Conservation (phyloP, 1,284 basidiomycete species). For the Ustilago crameri region DNA sequence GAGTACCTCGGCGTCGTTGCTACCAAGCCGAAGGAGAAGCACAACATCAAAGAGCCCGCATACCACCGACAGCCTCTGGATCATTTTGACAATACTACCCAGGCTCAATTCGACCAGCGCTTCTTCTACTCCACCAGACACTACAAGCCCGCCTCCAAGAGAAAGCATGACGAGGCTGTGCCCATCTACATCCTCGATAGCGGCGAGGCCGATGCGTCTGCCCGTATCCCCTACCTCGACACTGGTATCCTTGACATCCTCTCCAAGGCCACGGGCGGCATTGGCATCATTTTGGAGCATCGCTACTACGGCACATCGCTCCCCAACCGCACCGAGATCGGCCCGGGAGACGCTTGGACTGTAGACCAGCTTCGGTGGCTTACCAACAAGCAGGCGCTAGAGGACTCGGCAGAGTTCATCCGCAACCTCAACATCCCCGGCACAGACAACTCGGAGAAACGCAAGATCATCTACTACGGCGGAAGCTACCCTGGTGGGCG, state of each 20-base stretch:
- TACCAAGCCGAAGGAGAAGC: constrained; percentile 10
- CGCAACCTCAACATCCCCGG: constrained; percentile 79
- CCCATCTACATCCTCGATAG: constrained; percentile 68
- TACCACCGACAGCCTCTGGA: constrained; percentile 84
- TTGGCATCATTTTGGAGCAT: constrained; percentile 83
- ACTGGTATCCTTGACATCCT: constrained; percentile 85
- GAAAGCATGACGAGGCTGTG: constrained; percentile 72
- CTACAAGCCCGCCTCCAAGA: constrained; percentile 82
- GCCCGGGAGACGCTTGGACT: constrained; percentile 68
- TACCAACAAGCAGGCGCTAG: constrained; percentile 85
- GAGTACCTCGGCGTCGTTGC: constrained; percentile 13
- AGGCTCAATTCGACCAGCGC: constrained; percentile 71
- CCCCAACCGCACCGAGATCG: constrained; percentile 80
- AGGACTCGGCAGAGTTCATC: constrained; percentile 94
- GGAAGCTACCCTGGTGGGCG: constrained; percentile 86
- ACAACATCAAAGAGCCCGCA: constrained; percentile 37
- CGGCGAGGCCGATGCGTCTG: constrained; percentile 66
- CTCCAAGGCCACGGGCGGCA: constrained; percentile 81
- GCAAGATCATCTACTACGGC: constrained; percentile 89
- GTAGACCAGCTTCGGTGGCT: constrained; percentile 77
- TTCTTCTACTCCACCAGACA: constrained; percentile 91
- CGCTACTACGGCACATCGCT: constrained; percentile 76
- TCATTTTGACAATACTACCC: constrained; percentile 71
- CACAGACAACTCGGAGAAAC: constrained; percentile 73
- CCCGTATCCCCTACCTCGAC: constrained; percentile 62